These are phyloP conservation scores for Rhypophila decipiens DNA, from an alignment of 495 filamentous ascomycete species.

Conservation along the genomic window DNA sequence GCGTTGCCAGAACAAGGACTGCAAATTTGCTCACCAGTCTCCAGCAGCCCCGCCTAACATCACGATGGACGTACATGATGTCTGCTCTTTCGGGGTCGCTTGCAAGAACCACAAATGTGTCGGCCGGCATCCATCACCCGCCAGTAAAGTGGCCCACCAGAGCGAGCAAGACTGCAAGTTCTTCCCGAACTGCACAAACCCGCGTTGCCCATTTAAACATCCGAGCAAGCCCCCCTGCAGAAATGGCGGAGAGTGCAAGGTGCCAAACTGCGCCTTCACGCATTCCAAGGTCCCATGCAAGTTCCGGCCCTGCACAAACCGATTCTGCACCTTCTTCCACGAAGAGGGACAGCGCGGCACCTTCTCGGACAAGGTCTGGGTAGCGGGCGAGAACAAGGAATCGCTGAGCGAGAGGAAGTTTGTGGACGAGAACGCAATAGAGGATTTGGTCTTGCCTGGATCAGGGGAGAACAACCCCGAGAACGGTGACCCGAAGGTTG, in stretches of 20 bases:
- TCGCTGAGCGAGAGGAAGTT: slow-evolving; percentile 93
- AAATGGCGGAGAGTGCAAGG: slow-evolving; percentile 86
- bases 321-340: slow-evolving; percentile 81
- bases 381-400: slow-evolving; percentile 48
- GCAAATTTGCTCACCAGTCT: slow-evolving; percentile 89
- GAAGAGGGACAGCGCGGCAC: slow-evolving; percentile 76
- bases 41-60: slow-evolving; percentile 76
- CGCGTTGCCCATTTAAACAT: slow-evolving; percentile 80
- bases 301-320: slow-evolving; percentile 85
- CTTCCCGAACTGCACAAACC: slow-evolving; percentile 89
- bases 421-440: slow-evolving; percentile 57
- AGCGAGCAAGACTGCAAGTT: slow-evolving; percentile 86
- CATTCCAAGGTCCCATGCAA: slow-evolving; percentile 79
- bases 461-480: slow-evolving; percentile 22
- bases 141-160: slow-evolving; percentile 67
- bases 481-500: slow-evolving; percentile 15
- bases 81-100: slow-evolving; percentile 77
- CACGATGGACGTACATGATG: slow-evolving; percentile 69
- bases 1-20: slow-evolving; percentile 79
- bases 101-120: slow-evolving; percentile 96
- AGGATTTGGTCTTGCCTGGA: slow-evolving; percentile 76
- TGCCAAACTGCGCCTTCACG: slow-evolving; percentile 81
- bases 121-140: slow-evolving; percentile 86
- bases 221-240: slow-evolving; percentile 72
- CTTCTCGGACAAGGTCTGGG: slow-evolving; percentile 93